These are phyloP conservation scores for Mucor mucedo DNA, from an alignment of 371 early-diverging fungal species.

Conservation along the genomic window DNA sequence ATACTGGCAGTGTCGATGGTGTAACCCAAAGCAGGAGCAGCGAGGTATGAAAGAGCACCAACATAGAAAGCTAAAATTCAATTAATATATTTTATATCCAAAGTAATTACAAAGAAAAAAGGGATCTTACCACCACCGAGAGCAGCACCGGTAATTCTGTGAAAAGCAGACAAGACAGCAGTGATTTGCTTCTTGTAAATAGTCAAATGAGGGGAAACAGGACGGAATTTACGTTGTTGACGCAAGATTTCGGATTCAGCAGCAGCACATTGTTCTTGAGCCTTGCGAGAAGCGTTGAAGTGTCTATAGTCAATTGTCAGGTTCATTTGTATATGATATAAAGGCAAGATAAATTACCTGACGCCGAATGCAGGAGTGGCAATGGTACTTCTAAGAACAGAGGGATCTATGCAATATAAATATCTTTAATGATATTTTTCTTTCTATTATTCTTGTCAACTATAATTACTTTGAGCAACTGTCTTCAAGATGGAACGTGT, in stretches of 20 bases:
- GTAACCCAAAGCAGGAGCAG: slow-evolving; percentile 58
- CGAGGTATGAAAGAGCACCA: slow-evolving; percentile 66
- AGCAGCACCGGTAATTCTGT: slow-evolving; percentile 84
- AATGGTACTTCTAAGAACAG: slow-evolving; percentile 41
- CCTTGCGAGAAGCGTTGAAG: slow-evolving; percentile 43
- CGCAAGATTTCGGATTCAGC: slow-evolving; percentile 59
- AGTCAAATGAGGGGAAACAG: slow-evolving; percentile 81
- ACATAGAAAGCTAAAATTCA: slow-evolving; percentile 66
- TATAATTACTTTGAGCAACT: slow-evolving; percentile 50
- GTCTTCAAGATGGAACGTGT: slow-evolving; percentile 53
- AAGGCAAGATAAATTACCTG: slow-evolving; percentile 27
- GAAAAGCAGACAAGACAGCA: slow-evolving; percentile 76
- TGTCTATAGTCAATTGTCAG: slow-evolving; percentile 28
- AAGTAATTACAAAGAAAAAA: not conserved
- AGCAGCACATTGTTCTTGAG: slow-evolving; percentile 47
- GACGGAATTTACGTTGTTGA: slow-evolving; percentile 76
- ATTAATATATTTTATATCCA: not conserved
- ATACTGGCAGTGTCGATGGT: slow-evolving; percentile 70
- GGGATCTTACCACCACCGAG: slow-evolving; percentile 76
- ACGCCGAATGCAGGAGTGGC: slow-evolving; percentile 42
- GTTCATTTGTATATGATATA: not conserved
- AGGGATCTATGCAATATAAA: slow-evolving; percentile 33
- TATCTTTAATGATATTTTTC: not conserved
- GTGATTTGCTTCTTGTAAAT: slow-evolving; percentile 93
- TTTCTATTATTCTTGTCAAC: no score